Conservation (phyloP, 2,329 filamentous ascomycete genomes). For the Microdochium nivale region DNA sequence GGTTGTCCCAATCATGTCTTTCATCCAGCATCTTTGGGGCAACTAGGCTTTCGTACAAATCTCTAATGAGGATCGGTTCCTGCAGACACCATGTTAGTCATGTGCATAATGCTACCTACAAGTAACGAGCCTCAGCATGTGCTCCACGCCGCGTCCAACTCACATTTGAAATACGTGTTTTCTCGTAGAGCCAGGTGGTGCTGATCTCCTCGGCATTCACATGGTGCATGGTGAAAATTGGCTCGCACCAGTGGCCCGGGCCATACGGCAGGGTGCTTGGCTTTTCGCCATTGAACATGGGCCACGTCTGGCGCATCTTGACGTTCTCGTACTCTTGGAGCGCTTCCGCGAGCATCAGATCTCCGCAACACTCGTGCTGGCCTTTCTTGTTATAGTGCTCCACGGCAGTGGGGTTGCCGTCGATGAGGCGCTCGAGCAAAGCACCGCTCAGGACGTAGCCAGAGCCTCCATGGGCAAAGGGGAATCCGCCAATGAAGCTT, state of each 20-base stretch:
- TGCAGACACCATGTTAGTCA: conserved; percentile 14
- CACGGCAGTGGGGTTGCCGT: conserved; percentile 31
- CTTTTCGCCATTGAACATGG: conserved; percentile 49
- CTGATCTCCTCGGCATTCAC: conserved; percentile 43
- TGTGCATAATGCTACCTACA: not conserved
- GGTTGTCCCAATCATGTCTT: conserved; percentile 44
- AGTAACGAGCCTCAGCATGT: too few relatives aligned
- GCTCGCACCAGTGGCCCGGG: conserved; percentile 44
- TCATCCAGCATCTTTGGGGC: conserved; percentile 29
- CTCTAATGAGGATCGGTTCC: conserved; percentile 35
- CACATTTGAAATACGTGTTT: conserved; percentile 34
- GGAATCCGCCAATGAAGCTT: conserved; percentile 32
- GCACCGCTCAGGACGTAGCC: conserved; percentile 47
- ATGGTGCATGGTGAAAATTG: conserved; percentile 49
- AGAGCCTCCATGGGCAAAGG: conserved; percentile 49
- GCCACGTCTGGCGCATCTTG: conserved; percentile 33
- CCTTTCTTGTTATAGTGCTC: conserved; percentile 37
- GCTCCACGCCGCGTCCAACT: conserved; percentile 9
- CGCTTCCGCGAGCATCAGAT: conserved; percentile 39
- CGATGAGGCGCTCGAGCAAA: conserved; percentile 38
- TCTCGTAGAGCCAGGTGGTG: conserved; percentile 43
- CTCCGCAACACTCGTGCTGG: conserved; percentile 39
- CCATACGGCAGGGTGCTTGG: conserved; percentile 40
- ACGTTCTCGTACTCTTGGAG: conserved; percentile 34
- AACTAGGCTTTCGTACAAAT: conserved; percentile 41